Evolutionary conservation across 148 eudicot genomes (phyloP).

Genomic region (Persicaria tinctoria): DNA sequence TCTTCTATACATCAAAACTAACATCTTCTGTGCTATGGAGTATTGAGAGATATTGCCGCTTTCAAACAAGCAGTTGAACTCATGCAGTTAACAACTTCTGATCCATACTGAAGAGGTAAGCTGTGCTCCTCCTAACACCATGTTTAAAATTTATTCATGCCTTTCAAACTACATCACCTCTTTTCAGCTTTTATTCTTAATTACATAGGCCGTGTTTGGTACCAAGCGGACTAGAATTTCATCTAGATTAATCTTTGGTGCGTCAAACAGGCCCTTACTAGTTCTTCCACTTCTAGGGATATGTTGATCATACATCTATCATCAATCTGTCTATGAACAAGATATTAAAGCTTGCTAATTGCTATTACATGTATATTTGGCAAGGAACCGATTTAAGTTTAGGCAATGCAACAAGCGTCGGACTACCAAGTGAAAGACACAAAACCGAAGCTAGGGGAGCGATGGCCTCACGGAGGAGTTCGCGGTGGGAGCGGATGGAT

Average conservation of each 20-base stretch:
- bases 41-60: not conserved
- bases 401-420: conserved; percentile 4
- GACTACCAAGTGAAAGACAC: conserved; percentile 65
- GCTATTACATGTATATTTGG: too few species aligned
- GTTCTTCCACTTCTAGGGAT: not conserved
- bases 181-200: too few species aligned
- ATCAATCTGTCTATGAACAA: too few species aligned
- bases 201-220: too few species aligned
- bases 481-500: conserved; percentile 60
- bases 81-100: not conserved
- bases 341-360: too few species aligned
- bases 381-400: too few species aligned
- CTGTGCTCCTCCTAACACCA: not conserved
- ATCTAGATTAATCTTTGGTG: not conserved
- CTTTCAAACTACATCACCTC: too few species aligned
- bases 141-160: not conserved
- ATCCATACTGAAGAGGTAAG: not conserved
- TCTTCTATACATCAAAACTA: not conserved
- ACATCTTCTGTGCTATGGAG: not conserved
- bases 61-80: not conserved
- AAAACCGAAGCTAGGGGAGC: conserved; percentile 64
- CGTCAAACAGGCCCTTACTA: not conserved
- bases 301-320: not conserved
- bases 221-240: too few species aligned
- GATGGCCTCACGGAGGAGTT: conserved; percentile 76